Evolutionary conservation across 2,329 filamentous ascomycete genomes (phyloP).

Genomic region (Xylariaceae sp.): DNA sequence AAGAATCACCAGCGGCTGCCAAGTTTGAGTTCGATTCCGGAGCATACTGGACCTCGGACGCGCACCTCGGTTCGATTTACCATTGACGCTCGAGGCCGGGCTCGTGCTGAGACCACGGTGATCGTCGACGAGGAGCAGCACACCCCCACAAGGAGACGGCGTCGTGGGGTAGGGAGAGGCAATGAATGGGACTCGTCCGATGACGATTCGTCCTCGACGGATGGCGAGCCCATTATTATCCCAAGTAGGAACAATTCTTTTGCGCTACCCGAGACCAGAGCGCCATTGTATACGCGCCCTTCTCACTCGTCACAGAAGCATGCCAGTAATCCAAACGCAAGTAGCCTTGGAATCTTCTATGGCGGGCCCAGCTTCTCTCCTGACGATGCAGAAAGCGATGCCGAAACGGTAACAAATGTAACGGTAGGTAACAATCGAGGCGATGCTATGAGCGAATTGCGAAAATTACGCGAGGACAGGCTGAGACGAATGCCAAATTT

Average conservation of each 20-base stretch:
- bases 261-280: conserved; percentile 49
- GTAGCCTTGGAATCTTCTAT: conserved; percentile 37
- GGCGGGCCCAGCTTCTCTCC: conserved; percentile 29
- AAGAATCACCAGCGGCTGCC: conserved; percentile 49
- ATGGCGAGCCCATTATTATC: conserved; percentile 61
- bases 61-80: conserved; percentile 57
- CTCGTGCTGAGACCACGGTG: conserved; percentile 49
- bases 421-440: conserved; percentile 36
- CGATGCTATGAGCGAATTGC: conserved; percentile 56
- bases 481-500: conserved; percentile 38
- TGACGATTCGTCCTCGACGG: conserved; percentile 52
- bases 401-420: conserved; percentile 53
- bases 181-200: conserved; percentile 43
- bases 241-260: conserved; percentile 57
- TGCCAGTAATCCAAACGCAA: conserved; percentile 45
- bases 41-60: conserved; percentile 42
- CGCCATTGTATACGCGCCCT: conserved; percentile 40
- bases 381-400: conserved; percentile 50
- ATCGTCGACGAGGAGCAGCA: conserved; percentile 32
- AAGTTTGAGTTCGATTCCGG: conserved; percentile 54
- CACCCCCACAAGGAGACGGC: conserved; percentile 22
- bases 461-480: conserved; percentile 51
- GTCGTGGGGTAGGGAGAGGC: conserved; percentile 20
- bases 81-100: conserved; percentile 57
- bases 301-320: conserved; percentile 45